Conservation (phyloP, 2,329 filamentous ascomycete genomes). For the Immersiporthe knoxdaviesiana region DNA sequence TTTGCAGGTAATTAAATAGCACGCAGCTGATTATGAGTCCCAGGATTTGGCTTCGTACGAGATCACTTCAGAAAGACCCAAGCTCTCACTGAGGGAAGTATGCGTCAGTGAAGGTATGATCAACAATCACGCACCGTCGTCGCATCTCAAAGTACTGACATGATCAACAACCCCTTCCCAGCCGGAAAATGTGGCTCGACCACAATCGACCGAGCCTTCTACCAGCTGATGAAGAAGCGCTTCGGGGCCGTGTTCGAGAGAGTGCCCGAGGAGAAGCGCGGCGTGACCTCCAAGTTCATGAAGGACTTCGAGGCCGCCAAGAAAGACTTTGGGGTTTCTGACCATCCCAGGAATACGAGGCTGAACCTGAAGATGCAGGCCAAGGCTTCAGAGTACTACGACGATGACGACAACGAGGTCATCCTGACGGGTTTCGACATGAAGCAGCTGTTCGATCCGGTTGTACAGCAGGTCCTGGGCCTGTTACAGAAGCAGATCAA, state of each 20-base stretch:
- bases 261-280: slow-evolving; percentile 10
- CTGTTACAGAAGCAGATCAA: slow-evolving; percentile 11
- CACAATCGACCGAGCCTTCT: slow-evolving; percentile 14
- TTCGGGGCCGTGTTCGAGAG: slow-evolving; percentile 9
- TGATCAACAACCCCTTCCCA: neutral
- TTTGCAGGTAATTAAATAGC: neutral
- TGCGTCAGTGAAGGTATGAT: slow-evolving; percentile 15
- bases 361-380: slow-evolving; percentile 8
- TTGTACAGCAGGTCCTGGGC: slow-evolving; percentile 4
- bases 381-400: slow-evolving; percentile 1
- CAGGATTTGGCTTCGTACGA: slow-evolving; percentile 6
- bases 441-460: slow-evolving; percentile 11
- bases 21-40: neutral
- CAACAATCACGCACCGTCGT: neutral
- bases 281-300: slow-evolving; percentile 12
- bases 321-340: slow-evolving; percentile 11
- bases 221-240: slow-evolving; percentile 8
- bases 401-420: slow-evolving; percentile 16
- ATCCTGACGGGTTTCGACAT: slow-evolving; percentile 10
- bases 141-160: neutral
- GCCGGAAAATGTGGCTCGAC: slow-evolving; percentile 17
- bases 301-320: slow-evolving; percentile 13
- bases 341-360: slow-evolving; percentile 1
- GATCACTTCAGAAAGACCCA: neutral
- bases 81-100: neutral